Conservation (phyloP, 345 rosid species). For the Durio zibethinus region DNA sequence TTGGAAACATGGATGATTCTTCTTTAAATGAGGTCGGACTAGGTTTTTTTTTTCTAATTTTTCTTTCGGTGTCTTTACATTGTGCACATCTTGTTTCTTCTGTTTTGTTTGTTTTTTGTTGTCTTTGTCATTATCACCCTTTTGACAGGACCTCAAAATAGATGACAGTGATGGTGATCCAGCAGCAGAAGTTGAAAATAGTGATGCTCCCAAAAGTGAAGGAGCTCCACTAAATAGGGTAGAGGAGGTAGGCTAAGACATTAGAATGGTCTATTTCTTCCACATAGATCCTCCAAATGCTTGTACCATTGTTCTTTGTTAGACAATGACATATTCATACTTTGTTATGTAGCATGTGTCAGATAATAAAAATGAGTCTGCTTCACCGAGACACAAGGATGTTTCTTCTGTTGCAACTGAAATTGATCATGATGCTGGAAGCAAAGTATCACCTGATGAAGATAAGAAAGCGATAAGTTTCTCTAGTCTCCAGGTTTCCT, state of each 20-base stretch:
- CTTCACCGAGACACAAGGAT: slow-evolving; percentile 37
- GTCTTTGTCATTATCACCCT: background rate
- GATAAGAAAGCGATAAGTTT: slow-evolving; percentile 36
- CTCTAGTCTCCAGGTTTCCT: slow-evolving; percentile 3
- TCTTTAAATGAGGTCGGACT: slow-evolving; percentile 55
- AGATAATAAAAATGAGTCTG: slow-evolving; percentile 31
- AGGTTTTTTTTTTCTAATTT: background rate
- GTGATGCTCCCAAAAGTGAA: slow-evolving; percentile 30
- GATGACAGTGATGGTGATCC: slow-evolving; percentile 25
- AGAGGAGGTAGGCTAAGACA: slow-evolving; percentile 35
- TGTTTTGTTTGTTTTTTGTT: slow-evolving; percentile 16
- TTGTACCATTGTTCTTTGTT: background rate
- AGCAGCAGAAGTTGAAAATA: slow-evolving; percentile 33
- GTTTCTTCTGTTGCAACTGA: slow-evolving; percentile 35
- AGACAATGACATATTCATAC: slow-evolving; percentile 10
- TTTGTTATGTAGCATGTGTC: slow-evolving; percentile 38
- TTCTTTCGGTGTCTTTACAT: slow-evolving; percentile 24
- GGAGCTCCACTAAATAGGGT: slow-evolving; percentile 23
- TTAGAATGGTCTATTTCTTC: slow-evolving; percentile 12
- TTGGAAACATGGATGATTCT: slow-evolving; percentile 51
- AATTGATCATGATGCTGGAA: slow-evolving; percentile 32
- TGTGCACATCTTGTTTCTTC: background rate
- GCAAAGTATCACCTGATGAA: slow-evolving; percentile 36
- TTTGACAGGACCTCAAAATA: slow-evolving; percentile 30
- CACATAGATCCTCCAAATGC: background rate